Evolutionary conservation across 2,329 filamentous ascomycete genomes (phyloP).

Genomic region (Tolypocladium tropicale): DNA sequence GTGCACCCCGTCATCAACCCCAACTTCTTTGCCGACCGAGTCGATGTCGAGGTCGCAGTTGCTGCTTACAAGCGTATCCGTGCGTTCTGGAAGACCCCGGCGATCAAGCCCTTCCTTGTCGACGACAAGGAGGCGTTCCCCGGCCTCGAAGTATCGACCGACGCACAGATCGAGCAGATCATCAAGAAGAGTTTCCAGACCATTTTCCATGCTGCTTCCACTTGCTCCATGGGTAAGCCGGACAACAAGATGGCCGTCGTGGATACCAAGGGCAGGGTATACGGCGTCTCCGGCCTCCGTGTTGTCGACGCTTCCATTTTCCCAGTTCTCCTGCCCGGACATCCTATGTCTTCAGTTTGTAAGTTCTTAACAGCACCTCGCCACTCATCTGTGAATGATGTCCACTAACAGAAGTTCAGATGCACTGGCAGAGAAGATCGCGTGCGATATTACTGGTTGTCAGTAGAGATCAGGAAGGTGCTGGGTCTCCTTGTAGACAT

Average conservation of each 20-base stretch:
- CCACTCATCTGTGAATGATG: too few species aligned
- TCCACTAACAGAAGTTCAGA: too few species aligned
- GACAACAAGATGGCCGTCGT: conserved; percentile 21
- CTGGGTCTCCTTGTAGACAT: too few species aligned
- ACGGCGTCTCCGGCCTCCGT: neutral
- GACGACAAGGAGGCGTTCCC: neutral
- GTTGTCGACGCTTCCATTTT: neutral
- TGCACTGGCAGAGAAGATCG: too few species aligned
- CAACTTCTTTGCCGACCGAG: conserved; percentile 30
- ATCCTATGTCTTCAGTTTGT: too few species aligned
- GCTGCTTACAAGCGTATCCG: conserved; percentile 31
- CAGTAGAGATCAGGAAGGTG: too few species aligned
- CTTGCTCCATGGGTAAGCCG: conserved; percentile 39
- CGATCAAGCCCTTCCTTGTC: neutral
- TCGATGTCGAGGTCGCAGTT: conserved; percentile 33
- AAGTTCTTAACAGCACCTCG: too few species aligned
- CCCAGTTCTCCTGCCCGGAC: too few species aligned
- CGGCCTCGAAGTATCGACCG: conserved; percentile 3
- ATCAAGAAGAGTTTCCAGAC: conserved; percentile 32
- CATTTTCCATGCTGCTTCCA: conserved; percentile 39
- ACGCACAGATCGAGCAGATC: conserved; percentile 10
- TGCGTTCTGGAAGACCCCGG: conserved; percentile 9
- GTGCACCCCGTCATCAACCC: conserved; percentile 30
- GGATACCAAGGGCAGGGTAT: neutral
- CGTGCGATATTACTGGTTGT: too few species aligned